Evolutionary conservation across 768 basidiomycete species (phyloP), one percentile per base, ranked within the genome.

Genomic region (Kwoniella europaea): DNA sequence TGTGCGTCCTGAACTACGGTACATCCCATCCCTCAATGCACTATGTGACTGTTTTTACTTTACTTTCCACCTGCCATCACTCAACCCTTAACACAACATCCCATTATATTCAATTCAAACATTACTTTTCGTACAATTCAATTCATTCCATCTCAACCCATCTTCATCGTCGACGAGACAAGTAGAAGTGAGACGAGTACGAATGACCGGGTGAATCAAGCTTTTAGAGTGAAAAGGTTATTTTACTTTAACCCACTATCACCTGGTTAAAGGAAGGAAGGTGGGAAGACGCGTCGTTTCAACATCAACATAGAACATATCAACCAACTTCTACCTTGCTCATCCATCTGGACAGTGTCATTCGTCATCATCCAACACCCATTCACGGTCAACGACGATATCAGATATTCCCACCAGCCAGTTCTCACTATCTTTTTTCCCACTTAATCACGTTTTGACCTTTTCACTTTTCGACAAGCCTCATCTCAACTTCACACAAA

Each of bases 1-100:
- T 59, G 29, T 41, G 57, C 16, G 24, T 59, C 57, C 35, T 59
- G 57, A 41, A 13, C 27, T 59, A 41, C 35, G 57, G 57, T 27
- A 59, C 24, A 35, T 41, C 12, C 35, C 1, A n/a, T 10, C 20
- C 6, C 22, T 43, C 20, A 24, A 27, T 27, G 27, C 27, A 27
- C 2, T 29, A 61, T 61, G 59, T 61, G 59, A 61, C 59, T 61
- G 59, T 43, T 22, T 61, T 61, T 61, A 61, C 59, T 60, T 60
- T 60, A 7, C 57, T 27, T 27, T 61, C 43, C 27, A 24, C 57
- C 7, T 13, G 2, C 29, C 57, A 16, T 20, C 54, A 13, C 18
- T 56, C 54, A 56, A 20, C 54, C n/a, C 24, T 41, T 41, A 59
- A 22, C 16, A 13, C 57, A 16, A 29, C 15, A 59, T 10, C 13